phyloP scores from a whole-genome alignment of 75 land plant genomes.

The Gnetum montanum region DNA sequence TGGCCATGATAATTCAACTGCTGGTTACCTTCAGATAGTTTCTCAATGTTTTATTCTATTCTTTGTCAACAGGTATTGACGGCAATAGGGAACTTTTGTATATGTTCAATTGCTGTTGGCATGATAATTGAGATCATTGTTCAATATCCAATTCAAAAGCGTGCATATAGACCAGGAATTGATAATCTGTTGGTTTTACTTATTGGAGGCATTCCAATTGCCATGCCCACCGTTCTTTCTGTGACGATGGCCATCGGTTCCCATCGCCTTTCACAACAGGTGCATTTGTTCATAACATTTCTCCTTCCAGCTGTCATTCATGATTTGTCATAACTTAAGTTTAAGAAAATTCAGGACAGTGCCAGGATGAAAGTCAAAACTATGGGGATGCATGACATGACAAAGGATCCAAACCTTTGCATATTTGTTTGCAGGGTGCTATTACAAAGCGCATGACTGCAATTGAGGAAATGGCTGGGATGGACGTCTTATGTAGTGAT shows the following conservation, averaged over 20 bases:
- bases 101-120: slow-evolving; percentile 63
- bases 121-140: slow-evolving; percentile 74
- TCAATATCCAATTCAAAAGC: slow-evolving; percentile 69
- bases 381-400: no score
- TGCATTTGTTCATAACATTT: not conserved
- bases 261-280: slow-evolving; percentile 63
- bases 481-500: slow-evolving; percentile 87
- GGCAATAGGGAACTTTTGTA: slow-evolving; percentile 84
- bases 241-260: slow-evolving; percentile 97
- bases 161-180: slow-evolving; percentile 70
- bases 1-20: not conserved
- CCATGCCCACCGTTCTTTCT: slow-evolving; percentile 89
- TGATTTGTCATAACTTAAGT: no score
- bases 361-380: no score
- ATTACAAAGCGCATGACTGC: slow-evolving; percentile 97
- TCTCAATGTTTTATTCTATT: not conserved
- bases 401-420: no score
- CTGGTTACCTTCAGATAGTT: not conserved
- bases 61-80: slow-evolving; percentile 46
- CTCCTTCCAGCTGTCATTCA: no score
- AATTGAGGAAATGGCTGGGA: slow-evolving; percentile 94
- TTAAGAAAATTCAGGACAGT: no score
- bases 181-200: slow-evolving; percentile 82
- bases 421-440: slow-evolving; percentile 76
- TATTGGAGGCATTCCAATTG: slow-evolving; percentile 92